These are phyloP conservation scores for Leishmania martiniquensis DNA, from an alignment of 208 protist genomes.

Conservation along the genomic window DNA sequence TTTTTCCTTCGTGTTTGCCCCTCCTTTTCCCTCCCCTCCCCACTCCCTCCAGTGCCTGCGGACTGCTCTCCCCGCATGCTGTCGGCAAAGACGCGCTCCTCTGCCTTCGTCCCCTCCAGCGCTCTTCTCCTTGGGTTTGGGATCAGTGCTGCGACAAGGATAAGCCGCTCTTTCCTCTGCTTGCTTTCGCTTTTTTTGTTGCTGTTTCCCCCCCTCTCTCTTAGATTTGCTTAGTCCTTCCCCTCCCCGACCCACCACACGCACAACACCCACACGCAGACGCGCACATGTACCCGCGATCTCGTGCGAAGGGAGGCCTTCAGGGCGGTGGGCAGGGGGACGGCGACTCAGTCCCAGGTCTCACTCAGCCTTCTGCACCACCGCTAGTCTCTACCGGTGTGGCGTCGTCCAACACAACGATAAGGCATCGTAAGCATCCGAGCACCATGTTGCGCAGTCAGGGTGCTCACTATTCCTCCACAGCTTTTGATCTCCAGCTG, in stretches of 20 bases:
- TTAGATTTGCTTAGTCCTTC: neutral
- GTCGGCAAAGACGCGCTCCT: too few relatives aligned
- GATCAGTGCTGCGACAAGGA: neutral
- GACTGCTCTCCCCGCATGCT: too few relatives aligned
- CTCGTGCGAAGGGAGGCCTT: neutral
- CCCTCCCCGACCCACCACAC: neutral
- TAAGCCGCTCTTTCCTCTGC: neutral
- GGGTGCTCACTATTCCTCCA: neutral
- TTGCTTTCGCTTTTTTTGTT: neutral
- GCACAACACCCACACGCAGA: neutral
- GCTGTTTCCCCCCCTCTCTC: neutral
- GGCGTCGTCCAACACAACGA: neutral
- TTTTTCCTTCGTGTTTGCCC: too few relatives aligned
- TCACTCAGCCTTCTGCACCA: neutral
- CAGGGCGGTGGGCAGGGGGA: neutral
- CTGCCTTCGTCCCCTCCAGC: too few relatives aligned
- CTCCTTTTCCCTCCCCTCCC: too few relatives aligned
- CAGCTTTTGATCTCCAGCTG: neutral
- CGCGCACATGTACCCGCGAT: conserved; percentile 1
- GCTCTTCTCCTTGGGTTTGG: too few relatives aligned
- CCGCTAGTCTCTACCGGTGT: neutral
- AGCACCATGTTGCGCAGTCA: neutral
- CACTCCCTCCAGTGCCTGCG: too few relatives aligned
- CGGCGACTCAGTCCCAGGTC: neutral
- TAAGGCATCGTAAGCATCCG: neutral